A percentile compares a stretch with the other conserved stretches of the same genome.
These are phyloP conservation scores for Aureobasidium sp. DNA, from an alignment of 2,329 filamentous ascomycete genomes.

Conservation along the genomic window DNA sequence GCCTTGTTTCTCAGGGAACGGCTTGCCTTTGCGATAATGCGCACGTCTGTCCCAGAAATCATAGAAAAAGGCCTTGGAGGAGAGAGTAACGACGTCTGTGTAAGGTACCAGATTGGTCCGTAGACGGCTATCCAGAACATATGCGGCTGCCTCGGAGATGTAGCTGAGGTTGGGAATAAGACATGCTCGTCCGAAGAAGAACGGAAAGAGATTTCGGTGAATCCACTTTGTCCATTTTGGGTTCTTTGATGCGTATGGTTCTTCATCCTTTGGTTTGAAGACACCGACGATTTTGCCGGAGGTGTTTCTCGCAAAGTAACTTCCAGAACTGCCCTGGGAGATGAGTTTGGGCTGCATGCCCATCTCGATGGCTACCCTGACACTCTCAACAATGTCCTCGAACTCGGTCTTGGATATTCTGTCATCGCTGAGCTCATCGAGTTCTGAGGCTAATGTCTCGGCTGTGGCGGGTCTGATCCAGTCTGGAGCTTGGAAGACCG, in stretches of 20 bases:
- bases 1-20: slow-evolving; percentile 79
- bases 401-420: slow-evolving; percentile 73
- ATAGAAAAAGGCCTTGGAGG: slow-evolving; percentile 96
- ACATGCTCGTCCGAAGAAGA: slow-evolving; percentile 90
- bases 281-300: slow-evolving; percentile 94
- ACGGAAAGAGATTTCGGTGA: slow-evolving; percentile 92
- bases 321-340: slow-evolving; percentile 91
- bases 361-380: slow-evolving; percentile 80
- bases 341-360: slow-evolving; percentile 94
- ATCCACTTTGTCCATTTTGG: slow-evolving; percentile 99
- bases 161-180: slow-evolving; percentile 97
- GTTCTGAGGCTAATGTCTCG: slow-evolving; percentile 56
- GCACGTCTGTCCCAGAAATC: slow-evolving; percentile 92
- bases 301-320: slow-evolving; percentile 89
- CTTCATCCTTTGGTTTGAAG: slow-evolving; percentile 98
- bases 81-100: slow-evolving; percentile 87
- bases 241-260: slow-evolving; percentile 92
- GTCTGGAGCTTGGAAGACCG: slow-evolving; percentile 89
- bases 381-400: slow-evolving; percentile 79
- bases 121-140: slow-evolving; percentile 83
- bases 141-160: slow-evolving; percentile 93
- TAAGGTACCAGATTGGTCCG: slow-evolving; percentile 91
- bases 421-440: slow-evolving; percentile 34
- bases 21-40: slow-evolving; percentile 78
- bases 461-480: slow-evolving; percentile 72